phyloP scores from a whole-genome alignment of 2,329 filamentous ascomycete species.

The Tolypocladium nubicola region DNA sequence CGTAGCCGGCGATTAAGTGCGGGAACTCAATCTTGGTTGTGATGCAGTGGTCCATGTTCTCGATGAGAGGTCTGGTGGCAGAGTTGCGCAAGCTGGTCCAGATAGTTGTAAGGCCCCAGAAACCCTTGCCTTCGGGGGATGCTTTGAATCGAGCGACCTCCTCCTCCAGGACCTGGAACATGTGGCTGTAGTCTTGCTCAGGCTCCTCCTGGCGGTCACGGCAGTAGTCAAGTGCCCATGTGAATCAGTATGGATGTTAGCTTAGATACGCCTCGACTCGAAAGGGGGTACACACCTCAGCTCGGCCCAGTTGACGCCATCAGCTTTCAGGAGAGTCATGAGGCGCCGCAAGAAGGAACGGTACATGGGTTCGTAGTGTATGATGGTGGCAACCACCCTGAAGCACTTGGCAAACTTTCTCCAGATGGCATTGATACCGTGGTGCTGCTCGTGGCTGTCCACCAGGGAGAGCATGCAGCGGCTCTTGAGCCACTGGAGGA shows the following conservation, averaged over 20 bases:
- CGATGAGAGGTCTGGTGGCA: constrained; percentile 54
- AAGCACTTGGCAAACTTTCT: constrained; percentile 70
- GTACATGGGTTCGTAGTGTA: constrained; percentile 88
- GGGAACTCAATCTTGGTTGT: constrained; percentile 70
- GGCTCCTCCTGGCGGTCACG: constrained; percentile 51
- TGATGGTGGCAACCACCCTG: constrained; percentile 57
- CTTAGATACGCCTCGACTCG: not conserved
- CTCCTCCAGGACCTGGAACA: constrained; percentile 65
- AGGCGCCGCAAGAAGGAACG: constrained; percentile 63
- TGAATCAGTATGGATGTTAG: constrained; percentile 35
- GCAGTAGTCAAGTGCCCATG: constrained; percentile 63
- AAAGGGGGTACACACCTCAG: constrained; percentile 35
- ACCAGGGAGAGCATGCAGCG: constrained; percentile 61
- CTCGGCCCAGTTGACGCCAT: constrained; percentile 81
- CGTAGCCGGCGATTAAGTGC: constrained; percentile 74
- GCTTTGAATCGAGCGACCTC: constrained; percentile 68
- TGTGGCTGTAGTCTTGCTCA: constrained; percentile 56
- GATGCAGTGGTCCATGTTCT: constrained; percentile 84
- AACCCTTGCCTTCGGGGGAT: constrained; percentile 58
- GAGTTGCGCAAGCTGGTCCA: constrained; percentile 66
- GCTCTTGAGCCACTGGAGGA: constrained; percentile 65
- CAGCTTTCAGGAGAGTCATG: constrained; percentile 60
- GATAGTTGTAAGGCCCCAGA: constrained; percentile 79
- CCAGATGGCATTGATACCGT: constrained; percentile 79
- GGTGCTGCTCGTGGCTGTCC: constrained; percentile 70